Base-by-base conservation (phyloP, 768 basidiomycete species). In the Wakefieldia striispora region DNA sequence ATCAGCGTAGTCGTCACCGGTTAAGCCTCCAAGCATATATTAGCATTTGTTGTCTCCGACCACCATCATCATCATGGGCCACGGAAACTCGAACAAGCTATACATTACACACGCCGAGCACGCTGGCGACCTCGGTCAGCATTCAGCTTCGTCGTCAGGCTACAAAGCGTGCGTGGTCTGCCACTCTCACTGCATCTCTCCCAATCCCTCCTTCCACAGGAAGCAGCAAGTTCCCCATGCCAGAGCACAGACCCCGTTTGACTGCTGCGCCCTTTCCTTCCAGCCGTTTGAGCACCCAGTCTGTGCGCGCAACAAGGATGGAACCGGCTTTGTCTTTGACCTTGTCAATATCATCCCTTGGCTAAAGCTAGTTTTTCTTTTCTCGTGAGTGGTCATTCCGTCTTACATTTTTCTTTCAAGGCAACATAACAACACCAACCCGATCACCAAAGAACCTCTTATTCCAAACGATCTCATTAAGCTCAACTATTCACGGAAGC, bases 51-150 rank as follows among this genome's bases (percentile, higher is more conserved):
- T n/a, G n/a, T n/a, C n/a, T n/a, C 13, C 40, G 45, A 49, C 53
- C 20, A 29, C 26, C 12, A 8, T 14, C 38, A 11, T 27, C 51
- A 45, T 39, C 50, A 90, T 90, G 88, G 88, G 90, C 43, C 89
- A 92, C 74, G 90, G 90, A 66, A 90, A 88, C 63, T 87, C 86
- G 27, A 75, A 81, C 76, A 91, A 91, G 67, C 71, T 93, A 24
- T 93, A 93, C 65, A 88, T 94, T 64, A 94, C 91, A 3, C 90
- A 93, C 63, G 84, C 88, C 20, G 91, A 94, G 64, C 91, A 93
- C 63, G 75, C 88, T 7, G 91, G 91, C 37, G 72, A 81, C 36
- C 78, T 86, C 62, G 91, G 91, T 29, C 84, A 86, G 37, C 91
- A 94, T 67, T 87, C 91, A 0, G 78, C 89, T 20, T 89, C 88